These are phyloP conservation scores for Talaromyces sp. DNA, from an alignment of 2,329 filamentous ascomycete genomes.

Conservation along the genomic window DNA sequence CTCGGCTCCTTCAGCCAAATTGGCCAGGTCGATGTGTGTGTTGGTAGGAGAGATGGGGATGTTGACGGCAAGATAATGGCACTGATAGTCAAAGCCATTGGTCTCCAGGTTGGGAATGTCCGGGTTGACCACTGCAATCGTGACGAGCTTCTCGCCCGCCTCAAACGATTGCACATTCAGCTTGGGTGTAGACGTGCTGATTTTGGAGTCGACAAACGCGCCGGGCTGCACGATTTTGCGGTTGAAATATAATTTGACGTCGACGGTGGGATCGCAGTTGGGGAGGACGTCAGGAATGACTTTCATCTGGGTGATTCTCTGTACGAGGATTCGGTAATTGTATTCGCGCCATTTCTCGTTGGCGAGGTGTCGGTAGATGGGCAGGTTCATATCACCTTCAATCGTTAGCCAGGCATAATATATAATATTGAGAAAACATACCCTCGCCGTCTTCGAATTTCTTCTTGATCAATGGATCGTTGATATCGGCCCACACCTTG, in stretches of 20 bases:
- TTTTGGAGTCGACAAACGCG: constrained; percentile 66
- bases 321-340: constrained; percentile 70
- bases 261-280: constrained; percentile 68
- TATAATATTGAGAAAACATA: constrained; percentile 34
- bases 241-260: constrained; percentile 78
- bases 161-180: constrained; percentile 84
- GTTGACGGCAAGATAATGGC: constrained; percentile 80
- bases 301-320: constrained; percentile 81
- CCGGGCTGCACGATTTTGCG: constrained; percentile 67
- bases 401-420: constrained; percentile 12
- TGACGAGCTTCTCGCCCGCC: constrained; percentile 72
- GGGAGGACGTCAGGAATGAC: constrained; percentile 86
- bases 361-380: constrained; percentile 88
- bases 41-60: constrained; percentile 58
- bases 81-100: constrained; percentile 73
- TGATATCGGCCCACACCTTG: constrained; percentile 89
- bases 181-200: constrained; percentile 68
- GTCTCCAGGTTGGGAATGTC: constrained; percentile 77
- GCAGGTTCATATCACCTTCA: constrained; percentile 88
- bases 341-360: constrained; percentile 83
- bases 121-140: constrained; percentile 78
- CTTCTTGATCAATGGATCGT: constrained; percentile 90
- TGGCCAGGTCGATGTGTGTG: constrained; percentile 60
- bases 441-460: constrained; percentile 87
- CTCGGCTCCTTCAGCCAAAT: constrained; percentile 57